A percentile compares a stretch with the other conserved stretches of the same genome.
These are phyloP conservation scores for Abrus precatorius DNA, from an alignment of 306 rosid genomes.

Conservation along the genomic window DNA sequence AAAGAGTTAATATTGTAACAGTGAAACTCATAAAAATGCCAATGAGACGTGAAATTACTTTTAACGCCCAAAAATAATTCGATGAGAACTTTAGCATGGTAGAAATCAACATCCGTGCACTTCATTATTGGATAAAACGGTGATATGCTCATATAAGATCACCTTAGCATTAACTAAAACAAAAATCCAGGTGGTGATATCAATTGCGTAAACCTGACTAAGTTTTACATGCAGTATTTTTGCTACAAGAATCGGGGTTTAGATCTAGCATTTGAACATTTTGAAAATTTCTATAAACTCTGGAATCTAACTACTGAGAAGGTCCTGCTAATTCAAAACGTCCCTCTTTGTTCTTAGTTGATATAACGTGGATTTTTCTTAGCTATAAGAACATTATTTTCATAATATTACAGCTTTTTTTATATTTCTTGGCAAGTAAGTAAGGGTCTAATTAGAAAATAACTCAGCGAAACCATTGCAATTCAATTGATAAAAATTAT, in stretches of 20 bases:
- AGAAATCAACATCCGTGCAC: neutral
- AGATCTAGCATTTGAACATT: neutral
- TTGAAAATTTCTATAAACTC: neutral
- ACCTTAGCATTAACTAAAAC: neutral
- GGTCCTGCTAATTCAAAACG: neutral
- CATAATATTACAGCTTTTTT: too few species aligned
- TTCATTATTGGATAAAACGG: neutral
- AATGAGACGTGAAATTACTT: neutral
- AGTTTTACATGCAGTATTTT: neutral
- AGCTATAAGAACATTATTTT: too few species aligned
- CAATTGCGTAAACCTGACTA: neutral
- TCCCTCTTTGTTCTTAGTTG: too few species aligned
- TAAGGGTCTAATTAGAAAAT: too few species aligned
- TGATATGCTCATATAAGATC: neutral
- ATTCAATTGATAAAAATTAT: too few species aligned
- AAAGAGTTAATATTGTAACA: neutral
- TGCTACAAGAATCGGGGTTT: neutral
- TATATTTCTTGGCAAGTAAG: too few species aligned
- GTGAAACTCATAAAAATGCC: neutral
- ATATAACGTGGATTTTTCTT: too few species aligned
- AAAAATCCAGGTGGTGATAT: neutral
- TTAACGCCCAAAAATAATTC: neutral
- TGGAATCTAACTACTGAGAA: neutral
- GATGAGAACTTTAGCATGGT: neutral
- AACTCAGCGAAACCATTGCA: too few species aligned